Evolutionary conservation across 2,329 filamentous ascomycete genomes (phyloP), one percentile per base, ranked within the genome.

Genomic region (Penicillium sp.): DNA sequence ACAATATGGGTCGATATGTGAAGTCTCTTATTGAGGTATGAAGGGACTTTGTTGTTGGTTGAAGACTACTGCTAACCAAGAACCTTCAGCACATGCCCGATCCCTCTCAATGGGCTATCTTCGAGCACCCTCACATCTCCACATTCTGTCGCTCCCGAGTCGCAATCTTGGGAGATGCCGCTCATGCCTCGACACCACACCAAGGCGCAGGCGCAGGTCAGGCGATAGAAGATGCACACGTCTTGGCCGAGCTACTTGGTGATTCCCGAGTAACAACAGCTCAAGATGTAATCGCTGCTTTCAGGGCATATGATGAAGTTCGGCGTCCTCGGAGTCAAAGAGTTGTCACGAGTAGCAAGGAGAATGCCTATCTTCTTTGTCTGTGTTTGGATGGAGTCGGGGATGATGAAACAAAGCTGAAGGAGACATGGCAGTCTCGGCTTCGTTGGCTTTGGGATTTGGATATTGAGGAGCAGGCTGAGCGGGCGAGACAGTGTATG

Each of bases 291-390:
- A 72, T 78, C 6, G 76, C 75, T 0, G 85, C 78, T 0, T 86
- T 88, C 50, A 74, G 75, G n/a, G 80, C 80, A 0, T 88, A 84
- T 49, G 84, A 88, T 64, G 73, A 71, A 10, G 74, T 82, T 3
- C 76, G 86, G 0, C 75, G 84, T 3, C 78, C 82, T 10, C 73
- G 85, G 9, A 81, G 78, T 9, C 82, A 85, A 61, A 80, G 79
- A 70, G 71, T 86, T 0, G 83, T 86, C 0, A 73, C 77, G 5
- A 86, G 79, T 54, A 86, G 84, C 59, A 77, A 77, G 45, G 75
- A 83, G 17, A 78, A 78, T 19, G 82, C 72, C 0, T 63, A 72
- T 49, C 58, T 78, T 3, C 59, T 74, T 3, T 73, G 70, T 37
- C 59, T 77, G 33, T 67, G 68, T 12, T 28, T 70, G 30, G 65